Conservation (phyloP, 2,329 filamentous ascomycete genomes). For the Sporothrix dimorphospora region DNA sequence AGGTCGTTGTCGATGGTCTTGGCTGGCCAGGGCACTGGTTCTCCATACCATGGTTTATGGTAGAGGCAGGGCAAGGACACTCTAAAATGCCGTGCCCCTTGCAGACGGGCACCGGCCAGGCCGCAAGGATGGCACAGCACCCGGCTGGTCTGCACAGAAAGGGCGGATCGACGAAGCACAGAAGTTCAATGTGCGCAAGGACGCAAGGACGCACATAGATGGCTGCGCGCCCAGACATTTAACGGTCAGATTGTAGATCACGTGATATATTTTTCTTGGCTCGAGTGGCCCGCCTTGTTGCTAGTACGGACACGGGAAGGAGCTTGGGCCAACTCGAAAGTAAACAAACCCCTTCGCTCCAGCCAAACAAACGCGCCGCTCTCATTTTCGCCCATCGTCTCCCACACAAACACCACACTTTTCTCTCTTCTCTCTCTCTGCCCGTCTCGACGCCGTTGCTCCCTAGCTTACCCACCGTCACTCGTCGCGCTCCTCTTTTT, state of each 20-base stretch:
- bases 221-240: neutral
- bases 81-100: slow-evolving; percentile 20
- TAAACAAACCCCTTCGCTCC: slow-evolving; percentile 34
- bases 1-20: neutral
- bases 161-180: neutral
- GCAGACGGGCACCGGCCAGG: slow-evolving; percentile 5
- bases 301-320: slow-evolving; percentile 20
- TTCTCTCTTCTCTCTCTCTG: neutral
- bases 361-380: slow-evolving; percentile 27
- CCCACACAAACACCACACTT: neutral
- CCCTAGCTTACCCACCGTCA: neutral
- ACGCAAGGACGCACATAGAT: neutral
- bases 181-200: neutral
- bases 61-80: neutral
- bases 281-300: slow-evolving; percentile 19
- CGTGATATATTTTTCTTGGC: neutral
- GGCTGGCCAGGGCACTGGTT: neutral
- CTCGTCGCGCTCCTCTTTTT: neutral
- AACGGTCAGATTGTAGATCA: neutral
- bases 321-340: slow-evolving; percentile 35
- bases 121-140: neutral
- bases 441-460: neutral
- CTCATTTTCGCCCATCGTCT: neutral
- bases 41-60: neutral
- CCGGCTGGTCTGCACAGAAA: neutral